A percentile compares a stretch with the other conserved stretches of the same genome.
phyloP scores from a whole-genome alignment of 2,329 filamentous ascomycete genomes.

The Cryphonectria japonica region DNA sequence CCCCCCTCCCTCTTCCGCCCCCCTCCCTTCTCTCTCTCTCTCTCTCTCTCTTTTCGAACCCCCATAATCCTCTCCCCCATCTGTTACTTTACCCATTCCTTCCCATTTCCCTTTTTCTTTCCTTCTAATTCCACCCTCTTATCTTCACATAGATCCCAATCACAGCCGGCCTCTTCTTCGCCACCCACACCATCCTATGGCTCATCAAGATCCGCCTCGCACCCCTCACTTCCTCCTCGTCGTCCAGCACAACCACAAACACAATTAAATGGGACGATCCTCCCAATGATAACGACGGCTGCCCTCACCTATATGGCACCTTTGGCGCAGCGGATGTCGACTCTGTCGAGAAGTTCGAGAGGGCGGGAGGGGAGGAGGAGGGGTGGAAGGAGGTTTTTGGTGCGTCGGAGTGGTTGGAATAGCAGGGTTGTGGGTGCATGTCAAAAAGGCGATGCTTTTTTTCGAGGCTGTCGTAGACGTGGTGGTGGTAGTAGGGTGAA shows the following conservation, averaged over 20 bases:
- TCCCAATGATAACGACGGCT: slow-evolving; percentile 46
- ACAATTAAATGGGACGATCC: slow-evolving; percentile 55
- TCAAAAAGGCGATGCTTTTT: too few species aligned
- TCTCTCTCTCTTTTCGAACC: too few species aligned
- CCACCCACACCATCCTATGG: slow-evolving; percentile 45
- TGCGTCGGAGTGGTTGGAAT: slow-evolving; percentile 47
- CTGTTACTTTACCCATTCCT: too few species aligned
- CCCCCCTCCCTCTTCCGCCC: too few species aligned
- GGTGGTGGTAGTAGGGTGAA: too few species aligned
- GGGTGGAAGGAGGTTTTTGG: slow-evolving; percentile 52
- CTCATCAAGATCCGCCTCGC: slow-evolving; percentile 58
- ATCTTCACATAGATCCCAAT: slow-evolving; percentile 44
- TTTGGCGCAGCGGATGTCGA: slow-evolving; percentile 58
- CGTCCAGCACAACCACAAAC: neutral
- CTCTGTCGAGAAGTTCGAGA: slow-evolving; percentile 50
- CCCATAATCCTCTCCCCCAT: neutral
- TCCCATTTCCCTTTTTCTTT: neutral
- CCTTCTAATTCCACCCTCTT: slow-evolving; percentile 4
- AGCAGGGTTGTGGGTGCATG: neutral
- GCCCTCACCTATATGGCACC: slow-evolving; percentile 63
- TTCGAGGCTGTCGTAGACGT: too few species aligned
- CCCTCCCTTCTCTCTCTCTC: too few species aligned
- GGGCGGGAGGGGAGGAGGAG: slow-evolving; percentile 40
- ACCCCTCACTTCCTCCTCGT: slow-evolving; percentile 45
- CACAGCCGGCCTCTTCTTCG: slow-evolving; percentile 52